A percentile compares a stretch with the other conserved stretches of the same genome.
Evolutionary conservation across 2,329 filamentous ascomycete genomes (phyloP).

Genomic region (Aspergillus thermomutatus): DNA sequence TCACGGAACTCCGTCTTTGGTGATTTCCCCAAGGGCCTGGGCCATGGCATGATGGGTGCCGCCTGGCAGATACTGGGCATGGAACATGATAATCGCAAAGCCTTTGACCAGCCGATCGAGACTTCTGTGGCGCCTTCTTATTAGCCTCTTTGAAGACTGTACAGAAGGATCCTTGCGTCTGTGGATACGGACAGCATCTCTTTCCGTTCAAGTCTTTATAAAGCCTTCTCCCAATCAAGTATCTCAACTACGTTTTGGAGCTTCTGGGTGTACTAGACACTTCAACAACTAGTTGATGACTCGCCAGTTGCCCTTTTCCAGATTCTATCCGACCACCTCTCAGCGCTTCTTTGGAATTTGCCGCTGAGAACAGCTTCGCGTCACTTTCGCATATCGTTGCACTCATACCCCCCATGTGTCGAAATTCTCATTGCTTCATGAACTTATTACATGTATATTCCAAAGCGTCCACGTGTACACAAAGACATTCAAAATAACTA

Average conservation of each 20-base stretch:
- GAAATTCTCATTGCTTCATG: background rate
- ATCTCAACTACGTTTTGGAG: background rate
- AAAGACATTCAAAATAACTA: background rate
- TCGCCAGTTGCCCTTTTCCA: background rate
- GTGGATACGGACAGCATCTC: background rate
- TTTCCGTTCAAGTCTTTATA: background rate
- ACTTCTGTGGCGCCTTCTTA: slow-evolving; percentile 9
- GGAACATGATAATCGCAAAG: slow-evolving; percentile 30
- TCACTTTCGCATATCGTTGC: background rate
- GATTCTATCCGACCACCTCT: background rate
- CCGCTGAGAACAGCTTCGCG: background rate
- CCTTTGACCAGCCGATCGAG: slow-evolving; percentile 12
- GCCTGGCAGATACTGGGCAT: slow-evolving; percentile 42
- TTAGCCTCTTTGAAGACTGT: background rate
- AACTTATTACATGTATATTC: background rate
- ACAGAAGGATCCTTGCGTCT: too few relatives aligned
- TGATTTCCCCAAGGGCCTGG: slow-evolving; percentile 30
- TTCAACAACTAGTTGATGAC: background rate
- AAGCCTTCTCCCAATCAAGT: background rate
- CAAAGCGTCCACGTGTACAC: background rate
- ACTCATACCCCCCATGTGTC: background rate
- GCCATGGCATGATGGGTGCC: slow-evolving; percentile 40
- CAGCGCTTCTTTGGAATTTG: background rate
- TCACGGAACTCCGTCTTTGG: slow-evolving; percentile 25
- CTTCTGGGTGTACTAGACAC: background rate